A percentile compares a stretch with the other conserved stretches of the same genome.
phyloP scores from a whole-genome alignment of 768 basidiomycete species.

The Suillus brevipes region DNA sequence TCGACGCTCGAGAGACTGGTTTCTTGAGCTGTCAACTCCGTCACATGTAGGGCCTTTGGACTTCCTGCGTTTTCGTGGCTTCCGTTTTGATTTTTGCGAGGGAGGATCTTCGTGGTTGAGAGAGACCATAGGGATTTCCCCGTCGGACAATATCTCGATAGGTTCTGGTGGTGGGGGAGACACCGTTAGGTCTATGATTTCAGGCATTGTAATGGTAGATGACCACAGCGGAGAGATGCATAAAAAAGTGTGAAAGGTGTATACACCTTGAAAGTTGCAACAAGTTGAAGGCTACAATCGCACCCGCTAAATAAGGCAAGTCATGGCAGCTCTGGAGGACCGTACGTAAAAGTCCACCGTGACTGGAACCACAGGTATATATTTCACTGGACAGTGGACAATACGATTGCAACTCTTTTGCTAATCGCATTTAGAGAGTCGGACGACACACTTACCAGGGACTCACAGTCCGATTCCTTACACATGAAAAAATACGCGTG shows the following conservation, averaged over 20 bases:
- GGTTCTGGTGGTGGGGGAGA: slow-evolving; percentile 27
- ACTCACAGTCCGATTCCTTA: not conserved
- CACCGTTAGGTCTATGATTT: slow-evolving; percentile 36
- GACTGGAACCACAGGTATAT: not conserved
- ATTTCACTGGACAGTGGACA: not conserved
- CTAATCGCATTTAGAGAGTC: not conserved
- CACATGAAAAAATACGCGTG: not conserved
- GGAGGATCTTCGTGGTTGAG: slow-evolving; percentile 8
- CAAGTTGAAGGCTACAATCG: not conserved
- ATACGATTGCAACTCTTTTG: not conserved
- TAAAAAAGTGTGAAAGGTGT: not conserved
- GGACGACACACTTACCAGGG: not conserved
- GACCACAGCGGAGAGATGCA: not conserved
- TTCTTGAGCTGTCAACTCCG: slow-evolving; percentile 20
- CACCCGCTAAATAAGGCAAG: not conserved
- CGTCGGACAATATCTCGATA: slow-evolving; percentile 34
- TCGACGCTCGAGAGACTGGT: slow-evolving; percentile 19
- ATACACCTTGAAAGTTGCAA: not conserved
- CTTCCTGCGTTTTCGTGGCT: slow-evolving; percentile 28
- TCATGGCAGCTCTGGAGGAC: not conserved
- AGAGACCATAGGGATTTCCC: slow-evolving; percentile 9
- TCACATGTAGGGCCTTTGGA: slow-evolving; percentile 19
- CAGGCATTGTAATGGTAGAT: slow-evolving; percentile 22
- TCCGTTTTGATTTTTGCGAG: slow-evolving; percentile 24
- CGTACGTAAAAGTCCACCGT: not conserved